Conservation (phyloP, 768 basidiomycete species). For the Clitopilus passeckerianus region DNA sequence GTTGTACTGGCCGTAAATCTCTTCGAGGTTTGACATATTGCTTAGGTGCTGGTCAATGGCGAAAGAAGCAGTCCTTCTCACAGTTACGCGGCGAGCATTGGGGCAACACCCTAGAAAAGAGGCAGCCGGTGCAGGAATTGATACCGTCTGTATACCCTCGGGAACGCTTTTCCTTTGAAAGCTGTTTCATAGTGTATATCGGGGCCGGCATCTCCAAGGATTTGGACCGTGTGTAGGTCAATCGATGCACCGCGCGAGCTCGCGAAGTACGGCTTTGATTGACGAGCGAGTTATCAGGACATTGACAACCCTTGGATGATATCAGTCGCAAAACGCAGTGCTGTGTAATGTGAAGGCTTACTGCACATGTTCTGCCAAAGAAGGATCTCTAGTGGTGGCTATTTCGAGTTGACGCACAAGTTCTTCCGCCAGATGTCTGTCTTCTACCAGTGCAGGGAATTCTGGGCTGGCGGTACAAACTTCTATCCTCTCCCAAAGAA, state of each 20-base stretch:
- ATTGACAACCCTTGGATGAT: not conserved
- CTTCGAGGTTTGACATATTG: not conserved
- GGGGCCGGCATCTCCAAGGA: not conserved
- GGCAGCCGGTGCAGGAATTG: too few species aligned
- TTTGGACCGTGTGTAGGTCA: not conserved
- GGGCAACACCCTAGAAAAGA: too few species aligned
- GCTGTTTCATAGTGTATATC: not conserved
- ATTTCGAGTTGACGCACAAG: constrained; percentile 2
- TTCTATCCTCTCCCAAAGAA: constrained; percentile 15
- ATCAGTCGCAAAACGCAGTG: too few species aligned
- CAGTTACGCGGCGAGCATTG: not conserved
- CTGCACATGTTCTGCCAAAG: not conserved
- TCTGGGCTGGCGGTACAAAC: constrained; percentile 3
- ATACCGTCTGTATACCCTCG: not conserved
- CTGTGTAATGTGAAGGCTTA: not conserved
- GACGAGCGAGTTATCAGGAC: not conserved
- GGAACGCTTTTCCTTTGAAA: not conserved
- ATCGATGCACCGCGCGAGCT: not conserved
- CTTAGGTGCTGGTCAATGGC: not conserved
- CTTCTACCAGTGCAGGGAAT: not conserved
- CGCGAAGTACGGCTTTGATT: not conserved
- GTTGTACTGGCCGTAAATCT: not conserved
- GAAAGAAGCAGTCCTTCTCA: not conserved
- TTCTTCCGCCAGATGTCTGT: constrained; percentile 8
- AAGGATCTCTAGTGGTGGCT: not conserved